phyloP scores from a whole-genome alignment of 306 rosid species.

The Oemleria cerasiformis region DNA sequence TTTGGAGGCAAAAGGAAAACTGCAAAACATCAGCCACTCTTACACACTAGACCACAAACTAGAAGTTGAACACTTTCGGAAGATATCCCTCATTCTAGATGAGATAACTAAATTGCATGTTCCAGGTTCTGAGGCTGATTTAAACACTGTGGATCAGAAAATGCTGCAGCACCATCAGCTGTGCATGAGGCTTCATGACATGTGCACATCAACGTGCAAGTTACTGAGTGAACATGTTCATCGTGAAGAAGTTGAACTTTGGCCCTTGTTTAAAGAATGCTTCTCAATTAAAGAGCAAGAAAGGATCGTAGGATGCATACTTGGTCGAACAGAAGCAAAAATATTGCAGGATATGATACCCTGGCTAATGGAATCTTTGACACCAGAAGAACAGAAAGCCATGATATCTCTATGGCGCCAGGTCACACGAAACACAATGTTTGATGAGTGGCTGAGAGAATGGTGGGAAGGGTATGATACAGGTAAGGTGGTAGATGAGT shows the following conservation, averaged over 20 bases:
- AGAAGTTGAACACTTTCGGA: conserved; percentile 54
- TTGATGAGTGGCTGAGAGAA: conserved; percentile 81
- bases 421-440: conserved; percentile 81
- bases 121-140: conserved; percentile 40
- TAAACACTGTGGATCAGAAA: conserved; percentile 36
- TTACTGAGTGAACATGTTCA: conserved; percentile 54
- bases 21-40: conserved; percentile 78
- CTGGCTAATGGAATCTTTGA: conserved; percentile 82
- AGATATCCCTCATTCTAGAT: conserved; percentile 59
- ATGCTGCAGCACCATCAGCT: conserved; percentile 41
- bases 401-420: conserved; percentile 77
- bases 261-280: conserved; percentile 70
- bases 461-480: conserved; percentile 84
- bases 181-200: conserved; percentile 60
- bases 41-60: conserved; percentile 81
- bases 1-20: conserved; percentile 71
- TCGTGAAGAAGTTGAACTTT: conserved; percentile 80
- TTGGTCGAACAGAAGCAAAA: conserved; percentile 80
- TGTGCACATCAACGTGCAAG: conserved; percentile 67
- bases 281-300: conserved; percentile 76
- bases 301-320: conserved; percentile 71
- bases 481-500: conserved; percentile 42
- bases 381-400: conserved; percentile 67
- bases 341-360: conserved; percentile 88
- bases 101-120: conserved; percentile 52